phyloP scores from a whole-genome alignment of 495 filamentous ascomycete species.

The Hypoxylon crocopeplum region DNA sequence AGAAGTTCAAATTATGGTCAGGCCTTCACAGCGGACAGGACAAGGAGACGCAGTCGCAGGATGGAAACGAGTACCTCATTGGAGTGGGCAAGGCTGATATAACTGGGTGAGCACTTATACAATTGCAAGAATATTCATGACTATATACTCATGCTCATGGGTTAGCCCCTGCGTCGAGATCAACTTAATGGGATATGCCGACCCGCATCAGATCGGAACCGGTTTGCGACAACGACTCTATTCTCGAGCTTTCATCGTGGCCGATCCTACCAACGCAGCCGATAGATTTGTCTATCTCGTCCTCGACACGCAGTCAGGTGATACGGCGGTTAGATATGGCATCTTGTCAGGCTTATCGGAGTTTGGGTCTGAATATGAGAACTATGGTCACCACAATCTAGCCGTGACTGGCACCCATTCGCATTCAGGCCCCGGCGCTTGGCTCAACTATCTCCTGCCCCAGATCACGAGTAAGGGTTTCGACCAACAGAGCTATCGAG shows the following conservation, averaged over 20 bases:
- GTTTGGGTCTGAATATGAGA: slow-evolving; percentile 71
- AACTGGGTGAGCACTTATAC: slow-evolving; percentile 68
- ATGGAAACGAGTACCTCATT: slow-evolving; percentile 70
- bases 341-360: slow-evolving; percentile 74
- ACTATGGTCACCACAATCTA: slow-evolving; percentile 84
- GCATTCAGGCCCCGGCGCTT: slow-evolving; percentile 90
- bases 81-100: slow-evolving; percentile 95
- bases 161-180: slow-evolving; percentile 84
- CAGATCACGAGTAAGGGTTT: slow-evolving; percentile 94
- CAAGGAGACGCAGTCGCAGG: neutral
- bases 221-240: slow-evolving; percentile 90
- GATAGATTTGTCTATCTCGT: slow-evolving; percentile 89
- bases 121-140: neutral
- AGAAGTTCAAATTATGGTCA: slow-evolving; percentile 16
- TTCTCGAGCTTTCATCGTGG: slow-evolving; percentile 90
- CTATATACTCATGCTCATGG: slow-evolving; percentile 11
- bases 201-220: slow-evolving; percentile 81
- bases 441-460: slow-evolving; percentile 94
- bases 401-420: slow-evolving; percentile 94
- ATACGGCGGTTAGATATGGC: slow-evolving; percentile 88
- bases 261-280: slow-evolving; percentile 64
- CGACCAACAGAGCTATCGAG: slow-evolving; percentile 84
- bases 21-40: slow-evolving; percentile 2
- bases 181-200: slow-evolving; percentile 92
- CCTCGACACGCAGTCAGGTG: slow-evolving; percentile 85